Percentiles rank a stretch among this genome's conserved stretches.
phyloP scores from a whole-genome alignment of 2,329 filamentous ascomycete genomes.

The Claviceps capensis region DNA sequence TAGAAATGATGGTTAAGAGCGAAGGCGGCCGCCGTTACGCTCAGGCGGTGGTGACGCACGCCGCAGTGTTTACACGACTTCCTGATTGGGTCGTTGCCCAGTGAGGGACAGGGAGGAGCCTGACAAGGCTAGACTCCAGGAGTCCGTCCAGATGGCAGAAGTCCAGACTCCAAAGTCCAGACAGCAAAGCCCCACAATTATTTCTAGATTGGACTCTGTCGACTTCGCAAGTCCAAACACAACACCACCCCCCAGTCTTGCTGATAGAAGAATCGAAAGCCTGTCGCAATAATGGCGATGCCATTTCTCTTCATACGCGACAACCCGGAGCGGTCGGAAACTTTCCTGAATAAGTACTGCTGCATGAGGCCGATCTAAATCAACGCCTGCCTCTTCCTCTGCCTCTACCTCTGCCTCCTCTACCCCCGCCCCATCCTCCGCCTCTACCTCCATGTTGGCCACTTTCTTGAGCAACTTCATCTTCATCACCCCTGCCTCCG shows the following conservation, averaged over 20 bases:
- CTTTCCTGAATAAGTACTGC: background rate
- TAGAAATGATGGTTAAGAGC: slow-evolving; percentile 1
- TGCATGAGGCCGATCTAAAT: background rate
- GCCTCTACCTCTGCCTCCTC: slow-evolving; percentile 2
- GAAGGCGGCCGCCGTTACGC: background rate
- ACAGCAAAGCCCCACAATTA: too few relatives aligned
- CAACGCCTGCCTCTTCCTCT: background rate
- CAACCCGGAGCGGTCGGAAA: too few relatives aligned
- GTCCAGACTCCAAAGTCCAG: too few relatives aligned
- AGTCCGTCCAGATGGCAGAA: too few relatives aligned
- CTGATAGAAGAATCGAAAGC: too few relatives aligned
- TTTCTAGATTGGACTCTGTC: too few relatives aligned
- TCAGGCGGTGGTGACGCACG: slow-evolving; percentile 4
- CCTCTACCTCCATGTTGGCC: slow-evolving; percentile 5
- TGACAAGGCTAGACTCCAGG: too few relatives aligned
- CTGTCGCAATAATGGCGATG: too few relatives aligned
- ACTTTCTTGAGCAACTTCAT: slow-evolving; percentile 13
- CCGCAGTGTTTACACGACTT: slow-evolving; percentile 6
- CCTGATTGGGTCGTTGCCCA: slow-evolving; percentile 7
- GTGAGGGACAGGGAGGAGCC: background rate
- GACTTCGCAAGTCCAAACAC: too few relatives aligned
- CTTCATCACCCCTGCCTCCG: slow-evolving; percentile 21
- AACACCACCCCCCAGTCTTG: too few relatives aligned
- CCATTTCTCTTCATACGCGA: too few relatives aligned
- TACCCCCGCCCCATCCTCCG: background rate